Evolutionary conservation across 78 protist species (phyloP).

Genomic region (Diacronema lutheri): DNA sequence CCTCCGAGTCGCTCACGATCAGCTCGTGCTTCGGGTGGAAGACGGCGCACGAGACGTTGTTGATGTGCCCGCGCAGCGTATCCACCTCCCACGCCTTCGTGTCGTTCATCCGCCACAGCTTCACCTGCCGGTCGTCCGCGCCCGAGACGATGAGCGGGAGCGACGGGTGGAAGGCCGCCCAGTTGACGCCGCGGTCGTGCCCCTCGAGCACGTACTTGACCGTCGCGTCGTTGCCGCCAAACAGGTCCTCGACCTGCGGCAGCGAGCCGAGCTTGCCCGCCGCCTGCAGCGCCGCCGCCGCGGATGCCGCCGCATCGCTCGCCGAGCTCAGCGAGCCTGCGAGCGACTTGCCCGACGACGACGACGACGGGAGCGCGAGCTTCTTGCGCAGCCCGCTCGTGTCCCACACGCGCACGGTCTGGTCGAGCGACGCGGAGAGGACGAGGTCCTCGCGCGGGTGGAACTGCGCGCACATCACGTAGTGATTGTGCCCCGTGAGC

Average conservation of each 20-base stretch:
- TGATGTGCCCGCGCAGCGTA: slow-evolving; percentile 90
- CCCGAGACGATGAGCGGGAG: slow-evolving; percentile 87
- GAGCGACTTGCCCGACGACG: no score
- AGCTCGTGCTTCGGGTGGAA: slow-evolving; percentile 90
- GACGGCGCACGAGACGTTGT: slow-evolving; percentile 92
- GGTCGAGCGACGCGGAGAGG: slow-evolving; percentile 97
- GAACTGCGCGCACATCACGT: slow-evolving; percentile 98
- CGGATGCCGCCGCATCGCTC: slow-evolving; percentile 37
- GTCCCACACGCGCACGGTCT: slow-evolving; percentile 98
- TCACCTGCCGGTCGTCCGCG: slow-evolving; percentile 92
- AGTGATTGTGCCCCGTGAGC: slow-evolving; percentile 98
- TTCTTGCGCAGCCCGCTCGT: slow-evolving; percentile 67
- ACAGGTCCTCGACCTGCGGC: slow-evolving; percentile 4
- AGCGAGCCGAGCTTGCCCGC: not conserved
- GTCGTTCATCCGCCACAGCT: slow-evolving; percentile 92
- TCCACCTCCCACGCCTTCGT: slow-evolving; percentile 85
- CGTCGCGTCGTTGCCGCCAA: slow-evolving; percentile 12
- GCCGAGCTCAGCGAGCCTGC: not conserved
- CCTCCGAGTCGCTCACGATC: slow-evolving; percentile 87
- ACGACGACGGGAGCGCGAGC: not conserved
- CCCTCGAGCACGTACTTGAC: slow-evolving; percentile 82
- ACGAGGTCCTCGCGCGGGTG: slow-evolving; percentile 93
- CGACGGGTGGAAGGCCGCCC: slow-evolving; percentile 97
- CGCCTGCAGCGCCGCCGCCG: not conserved
- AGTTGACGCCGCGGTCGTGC: slow-evolving; percentile 94